Evolutionary conservation across 2,329 filamentous ascomycete genomes (phyloP), one percentile per base, ranked within the genome.

Genomic region (Aspergillus caelatus): DNA sequence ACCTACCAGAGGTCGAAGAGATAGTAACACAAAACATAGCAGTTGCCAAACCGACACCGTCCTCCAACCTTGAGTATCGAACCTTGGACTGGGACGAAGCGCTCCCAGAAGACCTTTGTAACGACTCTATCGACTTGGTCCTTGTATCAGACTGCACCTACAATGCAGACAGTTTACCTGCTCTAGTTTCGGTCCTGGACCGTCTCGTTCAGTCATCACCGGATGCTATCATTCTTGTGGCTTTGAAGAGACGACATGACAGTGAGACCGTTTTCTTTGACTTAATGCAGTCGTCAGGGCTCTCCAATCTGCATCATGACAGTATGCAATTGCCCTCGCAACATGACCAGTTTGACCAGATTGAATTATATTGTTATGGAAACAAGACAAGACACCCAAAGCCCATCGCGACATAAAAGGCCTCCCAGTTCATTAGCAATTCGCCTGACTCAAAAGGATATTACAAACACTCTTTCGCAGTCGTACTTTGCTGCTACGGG

Each of bases 131-230:
- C 69, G 85, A 90, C 72, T 71, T 92, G 39, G 81, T 91, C 26
- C 73, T 91, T 4, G 84, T 91, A 1, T 88, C 88, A 2, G 90
- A 92, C 73, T 92, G 90, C 76, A 92, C 89, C 1, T 92, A 92
- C 77, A 92, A 92, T 73, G 80, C 85, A 19, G 88, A 90, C 69
- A 89, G 86, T 63, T 84, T 89, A 58, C 86, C 87, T 3, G 82
- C 86, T 28, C 78, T 92, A 43, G 88, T 91, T 9, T 77, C 78
- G 32, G 88, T 87, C 1, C 77, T 92, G 11, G 69, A 72, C 26
- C 78, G 75, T 11, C 75, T 90, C 56, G 75, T 82, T 48, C 71
- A 75, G 21, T 73, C 72, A 34, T 86, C 83, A 7, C 84, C 85
- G 2, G 74, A 80, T 63, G 81, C 83, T 0, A 69, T 85, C 30